A percentile compares a stretch with the other conserved stretches of the same genome.
These are phyloP conservation scores for Boechera stricta DNA, from an alignment of 345 rosid genomes.

Conservation along the genomic window DNA sequence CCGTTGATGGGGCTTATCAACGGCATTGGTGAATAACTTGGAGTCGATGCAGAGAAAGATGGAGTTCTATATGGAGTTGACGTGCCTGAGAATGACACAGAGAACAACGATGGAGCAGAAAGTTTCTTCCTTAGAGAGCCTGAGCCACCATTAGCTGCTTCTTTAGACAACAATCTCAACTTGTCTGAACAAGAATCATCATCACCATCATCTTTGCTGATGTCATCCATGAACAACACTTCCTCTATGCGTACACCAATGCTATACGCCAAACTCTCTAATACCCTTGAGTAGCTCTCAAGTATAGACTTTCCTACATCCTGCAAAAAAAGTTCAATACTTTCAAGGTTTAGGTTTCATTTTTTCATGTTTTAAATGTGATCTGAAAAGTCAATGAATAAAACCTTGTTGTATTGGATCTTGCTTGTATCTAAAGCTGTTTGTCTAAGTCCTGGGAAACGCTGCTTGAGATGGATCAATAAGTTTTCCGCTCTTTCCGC, in stretches of 20 bases:
- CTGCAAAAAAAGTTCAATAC: conserved; percentile 47
- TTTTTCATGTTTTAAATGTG: neutral
- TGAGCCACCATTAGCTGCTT: conserved; percentile 56
- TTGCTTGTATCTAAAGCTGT: conserved; percentile 89
- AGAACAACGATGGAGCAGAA: conserved; percentile 60
- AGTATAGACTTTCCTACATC: conserved; percentile 93
- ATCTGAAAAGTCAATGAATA: neutral
- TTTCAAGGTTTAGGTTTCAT: neutral
- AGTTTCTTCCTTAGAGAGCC: conserved; percentile 65
- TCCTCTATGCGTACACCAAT: conserved; percentile 91
- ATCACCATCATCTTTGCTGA: conserved; percentile 61
- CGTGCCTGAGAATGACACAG: conserved; percentile 55
- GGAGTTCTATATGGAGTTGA: conserved; percentile 69
- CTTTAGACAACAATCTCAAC: conserved; percentile 42
- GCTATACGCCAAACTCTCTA: conserved; percentile 89
- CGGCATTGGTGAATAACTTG: conserved; percentile 69
- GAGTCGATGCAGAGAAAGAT: conserved; percentile 59
- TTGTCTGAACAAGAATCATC: conserved; percentile 44
- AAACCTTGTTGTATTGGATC: conserved; percentile 93
- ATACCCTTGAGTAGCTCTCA: conserved; percentile 95
- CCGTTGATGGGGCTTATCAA: conserved; percentile 57
- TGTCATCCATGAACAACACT: conserved; percentile 81
- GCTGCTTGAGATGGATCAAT: conserved; percentile 82
- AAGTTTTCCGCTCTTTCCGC: conserved; percentile 89
- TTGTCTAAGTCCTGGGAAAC: conserved; percentile 86